Evolutionary conservation across 345 rosid genomes (phyloP).

Genomic region (Clarkia xantiana): DNA sequence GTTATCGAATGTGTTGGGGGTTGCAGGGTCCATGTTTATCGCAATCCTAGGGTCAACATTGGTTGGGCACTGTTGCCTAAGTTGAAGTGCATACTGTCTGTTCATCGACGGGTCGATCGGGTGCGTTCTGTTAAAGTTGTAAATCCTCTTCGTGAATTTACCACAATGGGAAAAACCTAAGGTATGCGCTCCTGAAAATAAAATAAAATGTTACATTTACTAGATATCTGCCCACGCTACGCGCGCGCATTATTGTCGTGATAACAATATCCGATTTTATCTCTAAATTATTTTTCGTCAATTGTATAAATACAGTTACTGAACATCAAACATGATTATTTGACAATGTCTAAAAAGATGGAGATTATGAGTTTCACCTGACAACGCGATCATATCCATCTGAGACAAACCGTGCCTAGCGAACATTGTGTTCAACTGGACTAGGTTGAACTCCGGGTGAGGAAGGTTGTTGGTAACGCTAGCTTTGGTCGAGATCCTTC

Average conservation of each 20-base stretch:
- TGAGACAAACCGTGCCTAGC: conserved; percentile 42
- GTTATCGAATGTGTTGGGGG: conserved; percentile 66
- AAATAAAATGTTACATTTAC: neutral
- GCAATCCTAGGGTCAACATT: conserved; percentile 57
- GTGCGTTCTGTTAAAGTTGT: conserved; percentile 38
- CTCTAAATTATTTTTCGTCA: neutral
- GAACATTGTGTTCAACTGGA: conserved; percentile 62
- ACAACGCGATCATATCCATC: conserved; percentile 75
- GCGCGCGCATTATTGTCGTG: no score
- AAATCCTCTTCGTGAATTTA: conserved; percentile 47
- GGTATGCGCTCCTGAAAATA: conserved; percentile 50
- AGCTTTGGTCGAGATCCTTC: conserved; percentile 46
- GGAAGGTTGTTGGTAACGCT: conserved; percentile 57
- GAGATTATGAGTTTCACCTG: conserved; percentile 25
- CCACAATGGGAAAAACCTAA: conserved; percentile 71
- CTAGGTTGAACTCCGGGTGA: conserved; percentile 34
- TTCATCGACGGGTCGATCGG: conserved; percentile 54
- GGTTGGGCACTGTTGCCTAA: conserved; percentile 52
- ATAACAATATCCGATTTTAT: no score
- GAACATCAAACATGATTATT: no score
- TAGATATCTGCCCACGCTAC: neutral
- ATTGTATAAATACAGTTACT: neutral
- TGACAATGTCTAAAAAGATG: neutral
- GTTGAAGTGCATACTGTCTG: conserved; percentile 31
- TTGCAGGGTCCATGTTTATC: conserved; percentile 69